These are phyloP conservation scores for Talaromyces verruculosus DNA, from an alignment of 2,329 filamentous ascomycete species.

Conservation along the genomic window DNA sequence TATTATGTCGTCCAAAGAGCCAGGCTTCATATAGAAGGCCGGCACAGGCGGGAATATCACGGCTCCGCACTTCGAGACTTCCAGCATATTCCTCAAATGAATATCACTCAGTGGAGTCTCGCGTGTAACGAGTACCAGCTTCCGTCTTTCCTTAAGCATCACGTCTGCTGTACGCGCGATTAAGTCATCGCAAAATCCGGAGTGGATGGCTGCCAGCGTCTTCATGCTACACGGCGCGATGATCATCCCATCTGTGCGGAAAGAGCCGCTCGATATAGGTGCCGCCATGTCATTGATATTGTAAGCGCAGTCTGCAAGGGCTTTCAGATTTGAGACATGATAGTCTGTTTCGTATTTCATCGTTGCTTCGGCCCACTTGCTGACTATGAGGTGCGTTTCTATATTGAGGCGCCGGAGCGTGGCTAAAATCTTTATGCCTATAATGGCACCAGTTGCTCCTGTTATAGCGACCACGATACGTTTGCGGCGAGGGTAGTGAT, in stretches of 20 bases:
- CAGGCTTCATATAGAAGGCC: conserved; percentile 47
- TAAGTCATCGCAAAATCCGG: conserved; percentile 49
- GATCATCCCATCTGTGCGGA: conserved; percentile 49
- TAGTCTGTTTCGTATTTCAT: no score
- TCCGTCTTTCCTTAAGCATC: conserved; percentile 47
- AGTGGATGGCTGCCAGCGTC: conserved; percentile 46
- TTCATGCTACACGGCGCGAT: conserved; percentile 53
- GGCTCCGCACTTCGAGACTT: conserved; percentile 39
- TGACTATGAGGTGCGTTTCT: no score
- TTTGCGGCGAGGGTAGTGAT: no score
- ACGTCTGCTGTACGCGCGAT: conserved; percentile 51
- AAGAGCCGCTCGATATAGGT: conserved; percentile 48
- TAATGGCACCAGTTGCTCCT: no score
- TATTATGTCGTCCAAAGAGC: conserved; percentile 43
- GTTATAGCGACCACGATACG: no score
- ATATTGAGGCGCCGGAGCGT: no score
- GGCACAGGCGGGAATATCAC: conserved; percentile 49
- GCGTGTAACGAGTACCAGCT: conserved; percentile 43
- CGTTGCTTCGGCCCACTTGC: no score
- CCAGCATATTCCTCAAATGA: conserved; percentile 49
- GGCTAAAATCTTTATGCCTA: no score
- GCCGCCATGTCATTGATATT: conserved; percentile 48
- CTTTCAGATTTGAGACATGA: no score
- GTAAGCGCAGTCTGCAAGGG: conserved; percentile 37
- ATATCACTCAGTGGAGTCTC: conserved; percentile 53